Evolutionary conservation across 2,329 filamentous ascomycete species (phyloP), one percentile per base, ranked within the genome.

Genomic region (Plenodomus tracheiphilus): DNA sequence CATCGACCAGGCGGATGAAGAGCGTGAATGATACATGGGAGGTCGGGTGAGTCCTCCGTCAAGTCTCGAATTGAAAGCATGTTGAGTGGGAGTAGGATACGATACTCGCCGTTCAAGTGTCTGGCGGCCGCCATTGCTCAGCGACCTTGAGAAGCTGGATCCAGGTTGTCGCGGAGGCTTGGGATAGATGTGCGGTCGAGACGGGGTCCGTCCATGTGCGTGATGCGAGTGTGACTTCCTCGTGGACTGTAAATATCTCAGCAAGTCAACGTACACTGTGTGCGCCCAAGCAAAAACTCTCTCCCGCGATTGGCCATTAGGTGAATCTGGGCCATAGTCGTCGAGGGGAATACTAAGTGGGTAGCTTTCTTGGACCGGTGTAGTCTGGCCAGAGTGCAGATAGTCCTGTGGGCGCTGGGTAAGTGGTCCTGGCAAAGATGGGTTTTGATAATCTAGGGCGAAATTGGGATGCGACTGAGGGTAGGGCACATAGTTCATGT

Each of bases 101-200:
- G 58, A 58, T 41, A 63, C 51, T 17, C 70, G 71, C 51, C 74
- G 69, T 43, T 65, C 69, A 2, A 70, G 64, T 0, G 71, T 62
- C 53, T 71, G 75, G 43, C 51, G 51, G 17, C 16, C 47, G 16
- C 35, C 41, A 36, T 30, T 54, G 19, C 40, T 58, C 10, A 68
- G 59, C 18, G 73, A 68, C 18, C 50, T 58, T 18, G 75, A 77
- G 46, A 80, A 77, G 55, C 79, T 78, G 15, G 79, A 74, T 13
- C 75, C 75, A 21, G 81, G 80, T 56, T 83, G 80, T 39, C 79
- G 79, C 16, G 83, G 83, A 22, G 83, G 83, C 58, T 81, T 84
- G 0, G 83, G 83, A 47, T 82, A 86, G 42, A 85, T 84, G 50
- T 77, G 79, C 2, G 82, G 82, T 58, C 82, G 80, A 37, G 75